Evolutionary conservation across 345 rosid genomes (phyloP), one percentile per base, ranked within the genome.

Genomic region (Citrus sp.): DNA sequence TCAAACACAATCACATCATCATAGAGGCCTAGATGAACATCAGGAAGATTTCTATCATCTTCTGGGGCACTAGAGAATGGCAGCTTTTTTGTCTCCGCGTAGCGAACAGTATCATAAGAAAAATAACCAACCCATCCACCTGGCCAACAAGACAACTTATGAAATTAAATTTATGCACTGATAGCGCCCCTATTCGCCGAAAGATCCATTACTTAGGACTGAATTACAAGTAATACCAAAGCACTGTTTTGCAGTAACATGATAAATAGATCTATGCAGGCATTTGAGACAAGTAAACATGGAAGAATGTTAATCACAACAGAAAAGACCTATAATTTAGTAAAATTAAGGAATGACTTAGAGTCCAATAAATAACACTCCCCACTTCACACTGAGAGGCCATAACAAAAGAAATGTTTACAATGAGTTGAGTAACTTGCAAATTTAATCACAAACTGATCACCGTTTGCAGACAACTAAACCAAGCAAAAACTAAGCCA

Each of bases 101-200:
- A 95, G 37, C 98, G 89, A 78, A 95, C 94, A 0, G 99, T 95
- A 79, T 95, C 99, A 82, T 95, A 95, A 4, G 98, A 95, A 78
- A 95, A 93, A 79, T 91, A 95, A 42, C 98, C 99, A 54, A 93
- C 99, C 98, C 99, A 93, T 6, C 99, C 99, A 86, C 97, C 98
- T 95, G 81, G 73, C 58, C 79, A 77, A 86, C 66, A 65, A 74
- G 77, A 79, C 12, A 56, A 58, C 7, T 3, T 21, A 56, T 72
- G 3, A 72, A 13, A 9, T 2, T 4, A 14, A 28, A 25, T 9
- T 12, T 49, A 75, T 22, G 24, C 32, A 66, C 19, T 16, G 5
- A n/a, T 54, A 54, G 58, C 30, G 6, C 42, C n/a, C 30, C 34
- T 28, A 19, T 46, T 46, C 1, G 10, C 42, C 0, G 30, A 51